phyloP scores from a whole-genome alignment of 225 moss, liverwort and hornwort genomes.

The Pleurozium schreberi region DNA sequence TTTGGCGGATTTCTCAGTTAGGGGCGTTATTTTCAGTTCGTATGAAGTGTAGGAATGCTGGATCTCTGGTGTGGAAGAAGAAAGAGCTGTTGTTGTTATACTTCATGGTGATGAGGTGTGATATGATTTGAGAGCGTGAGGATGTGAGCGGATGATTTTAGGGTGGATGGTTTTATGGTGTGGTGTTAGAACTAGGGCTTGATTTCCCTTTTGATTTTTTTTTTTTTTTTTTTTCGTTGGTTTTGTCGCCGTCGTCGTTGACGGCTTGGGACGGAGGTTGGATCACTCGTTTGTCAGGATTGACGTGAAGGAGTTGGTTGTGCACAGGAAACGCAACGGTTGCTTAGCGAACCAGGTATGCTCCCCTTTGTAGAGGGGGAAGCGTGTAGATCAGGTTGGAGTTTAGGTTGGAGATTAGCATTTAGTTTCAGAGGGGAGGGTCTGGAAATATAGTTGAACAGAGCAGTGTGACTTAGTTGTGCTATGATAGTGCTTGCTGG shows the following conservation, averaged over 20 bases:
- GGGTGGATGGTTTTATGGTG: neutral
- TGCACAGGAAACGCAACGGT: slow-evolving; percentile 85
- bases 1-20: neutral
- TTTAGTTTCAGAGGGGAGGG: neutral
- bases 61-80: neutral
- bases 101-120: neutral
- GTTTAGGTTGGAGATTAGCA: neutral
- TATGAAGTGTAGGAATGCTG: neutral
- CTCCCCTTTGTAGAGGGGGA: neutral
- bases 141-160: neutral
- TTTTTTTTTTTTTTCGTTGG: neutral
- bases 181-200: neutral
- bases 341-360: slow-evolving; percentile 96
- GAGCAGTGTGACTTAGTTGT: neutral
- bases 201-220: neutral
- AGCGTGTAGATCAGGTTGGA: neutral
- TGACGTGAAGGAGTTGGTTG: slow-evolving; percentile 11
- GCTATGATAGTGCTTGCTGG: neutral
- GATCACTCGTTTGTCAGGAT: neutral
- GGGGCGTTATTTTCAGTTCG: neutral
- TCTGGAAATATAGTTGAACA: neutral
- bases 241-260: neutral
- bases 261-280: neutral
- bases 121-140: neutral
- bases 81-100: neutral